A percentile compares a stretch with the other conserved stretches of the same genome.
phyloP scores from a whole-genome alignment of 257 asterid species.

The Primulina huaijiensis region DNA sequence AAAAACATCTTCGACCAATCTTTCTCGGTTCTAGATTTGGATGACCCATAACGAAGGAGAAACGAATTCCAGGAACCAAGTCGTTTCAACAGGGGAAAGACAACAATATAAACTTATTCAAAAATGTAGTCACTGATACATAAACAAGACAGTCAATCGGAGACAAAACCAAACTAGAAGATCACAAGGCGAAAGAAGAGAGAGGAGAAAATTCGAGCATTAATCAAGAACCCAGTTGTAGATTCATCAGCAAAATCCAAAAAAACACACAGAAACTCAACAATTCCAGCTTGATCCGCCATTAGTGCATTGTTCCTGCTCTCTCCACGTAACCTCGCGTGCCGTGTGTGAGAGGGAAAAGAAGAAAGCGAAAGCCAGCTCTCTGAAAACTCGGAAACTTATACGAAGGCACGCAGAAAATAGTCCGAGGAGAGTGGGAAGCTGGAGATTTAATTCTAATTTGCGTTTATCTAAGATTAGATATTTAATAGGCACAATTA shows the following conservation, averaged over 20 bases:
- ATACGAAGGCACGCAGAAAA: constrained; percentile 12
- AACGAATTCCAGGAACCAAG: constrained; percentile 28
- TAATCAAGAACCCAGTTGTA: constrained; percentile 34
- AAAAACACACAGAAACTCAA: constrained; percentile 4
- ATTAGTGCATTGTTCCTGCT: constrained; percentile 26
- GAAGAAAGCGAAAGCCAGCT: constrained; percentile 15
- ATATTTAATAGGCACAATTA: neutral
- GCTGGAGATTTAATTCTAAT: neutral
- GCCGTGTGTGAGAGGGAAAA: constrained; percentile 18
- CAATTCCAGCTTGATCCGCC: constrained; percentile 18
- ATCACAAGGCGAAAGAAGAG: constrained; percentile 36
- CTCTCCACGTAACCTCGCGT: constrained; percentile 1
- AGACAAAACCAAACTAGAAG: constrained; percentile 21
- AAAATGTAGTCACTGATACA: neutral
- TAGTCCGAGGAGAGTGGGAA: neutral
- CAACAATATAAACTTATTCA: constrained; percentile 36
- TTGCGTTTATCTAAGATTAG: constrained; percentile 16
- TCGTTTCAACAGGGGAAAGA: constrained; percentile 26
- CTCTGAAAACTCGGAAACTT: constrained; percentile 22
- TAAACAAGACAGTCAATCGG: neutral
- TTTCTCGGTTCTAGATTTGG: neutral
- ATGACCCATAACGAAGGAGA: neutral
- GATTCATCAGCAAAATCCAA: constrained; percentile 16
- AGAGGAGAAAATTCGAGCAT: constrained; percentile 35
- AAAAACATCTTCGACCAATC: neutral